Evolutionary conservation across 2,329 filamentous ascomycete genomes (phyloP).

Genomic region (Pseudofabraea citricarpa): DNA sequence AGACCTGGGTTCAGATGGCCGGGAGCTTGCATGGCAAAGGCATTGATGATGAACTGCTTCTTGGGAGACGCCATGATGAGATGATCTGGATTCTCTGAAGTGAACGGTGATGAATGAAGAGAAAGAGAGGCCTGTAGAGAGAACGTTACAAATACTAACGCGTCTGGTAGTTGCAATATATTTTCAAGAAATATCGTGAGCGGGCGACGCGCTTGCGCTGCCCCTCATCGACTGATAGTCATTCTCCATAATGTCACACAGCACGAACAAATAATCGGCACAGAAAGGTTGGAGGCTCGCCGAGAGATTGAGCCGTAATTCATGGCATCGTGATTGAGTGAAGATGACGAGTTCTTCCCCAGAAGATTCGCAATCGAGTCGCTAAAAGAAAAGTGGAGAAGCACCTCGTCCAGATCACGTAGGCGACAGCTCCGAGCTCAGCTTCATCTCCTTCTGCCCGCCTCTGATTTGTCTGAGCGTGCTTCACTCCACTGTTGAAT

Average conservation of each 20-base stretch:
- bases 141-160: no score
- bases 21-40: slow-evolving; percentile 44
- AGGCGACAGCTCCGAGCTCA: not conserved
- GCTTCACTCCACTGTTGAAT: not conserved
- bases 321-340: slow-evolving; percentile 12
- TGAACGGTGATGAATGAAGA: no score
- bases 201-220: not conserved
- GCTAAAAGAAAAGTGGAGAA: slow-evolving; percentile 4
- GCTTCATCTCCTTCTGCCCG: not conserved
- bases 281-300: no score
- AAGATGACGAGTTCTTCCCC: slow-evolving; percentile 15
- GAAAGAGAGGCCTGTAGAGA: no score
- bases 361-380: slow-evolving; percentile 5
- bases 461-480: not conserved
- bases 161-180: no score
- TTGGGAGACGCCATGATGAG: slow-evolving; percentile 19
- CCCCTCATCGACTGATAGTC: not conserved
- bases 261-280: not conserved
- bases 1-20: slow-evolving; percentile 51
- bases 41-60: slow-evolving; percentile 45
- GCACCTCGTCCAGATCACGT: not conserved
- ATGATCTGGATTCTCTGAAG: no score
- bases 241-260: not conserved
- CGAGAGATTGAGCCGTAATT: not conserved
- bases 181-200: not conserved